Percentiles rank a stretch among this genome's conserved stretches.
Evolutionary conservation across 495 filamentous ascomycete species (phyloP).

Genomic region (Neurospora sublineolata): DNA sequence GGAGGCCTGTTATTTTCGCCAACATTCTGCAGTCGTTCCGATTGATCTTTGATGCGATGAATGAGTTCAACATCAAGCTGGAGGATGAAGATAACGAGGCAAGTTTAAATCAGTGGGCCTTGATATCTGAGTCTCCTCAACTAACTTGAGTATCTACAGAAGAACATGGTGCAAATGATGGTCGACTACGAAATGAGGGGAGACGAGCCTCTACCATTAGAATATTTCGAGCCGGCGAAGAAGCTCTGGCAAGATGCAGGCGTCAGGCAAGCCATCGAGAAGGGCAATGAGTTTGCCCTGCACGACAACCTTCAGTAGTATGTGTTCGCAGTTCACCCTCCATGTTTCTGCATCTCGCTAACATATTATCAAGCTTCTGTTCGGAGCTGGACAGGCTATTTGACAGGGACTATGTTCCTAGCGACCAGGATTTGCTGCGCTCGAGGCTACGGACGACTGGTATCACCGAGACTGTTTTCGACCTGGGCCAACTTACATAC

Average conservation of each 20-base stretch:
- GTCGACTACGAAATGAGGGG: slow-evolving; percentile 65
- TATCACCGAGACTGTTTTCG: slow-evolving; percentile 94
- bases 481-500: slow-evolving; percentile 88
- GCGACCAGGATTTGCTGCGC: slow-evolving; percentile 90
- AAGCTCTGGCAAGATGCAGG: slow-evolving; percentile 74
- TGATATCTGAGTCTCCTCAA: background rate
- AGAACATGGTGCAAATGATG: slow-evolving; percentile 41
- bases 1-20: slow-evolving; percentile 85
- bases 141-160: slow-evolving; percentile 20
- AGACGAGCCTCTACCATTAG: slow-evolving; percentile 57
- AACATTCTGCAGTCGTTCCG: slow-evolving; percentile 86
- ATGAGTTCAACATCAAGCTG: slow-evolving; percentile 66
- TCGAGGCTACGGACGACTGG: slow-evolving; percentile 89
- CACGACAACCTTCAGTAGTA: slow-evolving; percentile 94
- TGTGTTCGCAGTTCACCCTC: slow-evolving; percentile 22
- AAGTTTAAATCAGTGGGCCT: slow-evolving; percentile 16
- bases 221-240: slow-evolving; percentile 68
- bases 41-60: slow-evolving; percentile 88
- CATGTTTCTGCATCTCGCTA: background rate
- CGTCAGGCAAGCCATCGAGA: slow-evolving; percentile 73
- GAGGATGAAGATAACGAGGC: slow-evolving; percentile 70
- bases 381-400: slow-evolving; percentile 81
- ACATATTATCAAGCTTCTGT: slow-evolving; percentile 58
- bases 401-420: slow-evolving; percentile 77
- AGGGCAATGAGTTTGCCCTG: slow-evolving; percentile 91